These are phyloP conservation scores for Avicennia marina DNA, from an alignment of 257 asterid species.

Conservation along the genomic window DNA sequence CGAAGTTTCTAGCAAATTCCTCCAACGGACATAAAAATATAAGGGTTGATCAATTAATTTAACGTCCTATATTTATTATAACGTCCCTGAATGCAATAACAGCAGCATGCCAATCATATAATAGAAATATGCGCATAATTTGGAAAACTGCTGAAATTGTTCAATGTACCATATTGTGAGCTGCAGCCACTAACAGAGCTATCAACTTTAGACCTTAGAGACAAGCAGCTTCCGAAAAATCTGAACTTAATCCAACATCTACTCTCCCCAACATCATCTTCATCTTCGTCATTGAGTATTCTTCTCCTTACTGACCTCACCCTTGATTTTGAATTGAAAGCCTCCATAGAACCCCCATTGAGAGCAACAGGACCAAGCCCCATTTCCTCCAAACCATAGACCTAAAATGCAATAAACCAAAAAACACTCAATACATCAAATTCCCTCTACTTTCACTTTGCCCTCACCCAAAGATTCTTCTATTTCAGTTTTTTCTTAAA, in stretches of 20 bases:
- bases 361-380: conserved; percentile 42
- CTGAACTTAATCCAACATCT: conserved; percentile 63
- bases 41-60: too few relatives aligned
- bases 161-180: conserved; percentile 50
- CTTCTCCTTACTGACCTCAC: conserved; percentile 25
- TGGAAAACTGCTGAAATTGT: neutral
- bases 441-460: conserved; percentile 22
- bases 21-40: too few relatives aligned
- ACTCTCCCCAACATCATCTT: conserved; percentile 32
- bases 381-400: conserved; percentile 41
- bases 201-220: conserved; percentile 61
- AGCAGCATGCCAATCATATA: neutral
- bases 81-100: neutral
- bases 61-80: neutral
- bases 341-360: conserved; percentile 26
- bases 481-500: too few relatives aligned
- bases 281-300: conserved; percentile 41
- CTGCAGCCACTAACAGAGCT: conserved; percentile 57
- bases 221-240: conserved; percentile 58
- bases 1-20: neutral
- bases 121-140: neutral
- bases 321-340: conserved; percentile 39
- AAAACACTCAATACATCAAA: conserved; percentile 28
- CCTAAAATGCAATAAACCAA: conserved; percentile 20
- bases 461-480: conserved; percentile 40